Percentiles rank a stretch among this genome's conserved stretches.
phyloP scores from a whole-genome alignment of 1,139 yeast genomes.

The Magnusiomyces magnusii region DNA sequence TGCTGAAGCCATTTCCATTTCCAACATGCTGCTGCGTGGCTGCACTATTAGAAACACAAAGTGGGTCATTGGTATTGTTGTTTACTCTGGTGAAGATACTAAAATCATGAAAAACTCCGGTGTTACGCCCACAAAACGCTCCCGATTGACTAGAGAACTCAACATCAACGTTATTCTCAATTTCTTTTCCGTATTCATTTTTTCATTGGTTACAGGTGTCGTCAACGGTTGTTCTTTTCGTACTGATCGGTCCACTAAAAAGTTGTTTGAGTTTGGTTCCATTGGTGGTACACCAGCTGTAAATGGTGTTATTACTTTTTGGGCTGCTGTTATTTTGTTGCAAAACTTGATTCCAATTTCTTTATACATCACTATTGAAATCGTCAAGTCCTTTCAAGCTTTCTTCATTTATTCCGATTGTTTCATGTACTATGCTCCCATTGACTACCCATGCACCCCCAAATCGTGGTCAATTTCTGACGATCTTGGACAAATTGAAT shows the following conservation, averaged over 20 bases:
- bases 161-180: slow-evolving; percentile 76
- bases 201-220: slow-evolving; percentile 78
- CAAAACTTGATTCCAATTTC: slow-evolving; percentile 95
- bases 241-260: slow-evolving; percentile 47
- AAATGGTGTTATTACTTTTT: slow-evolving; percentile 78
- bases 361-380: slow-evolving; percentile 87
- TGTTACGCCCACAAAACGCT: slow-evolving; percentile 79
- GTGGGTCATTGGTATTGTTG: slow-evolving; percentile 86
- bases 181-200: slow-evolving; percentile 60
- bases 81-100: slow-evolving; percentile 85
- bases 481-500: slow-evolving; percentile 94
- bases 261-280: slow-evolving; percentile 63
- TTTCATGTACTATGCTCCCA: slow-evolving; percentile 71
- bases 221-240: slow-evolving; percentile 67
- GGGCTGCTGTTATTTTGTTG: slow-evolving; percentile 81
- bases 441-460: slow-evolving; percentile 94
- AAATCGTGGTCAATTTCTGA: slow-evolving; percentile 97
- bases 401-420: slow-evolving; percentile 85
- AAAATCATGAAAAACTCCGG: slow-evolving; percentile 94
- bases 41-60: slow-evolving; percentile 77
- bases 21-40: slow-evolving; percentile 80
- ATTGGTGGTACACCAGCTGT: slow-evolving; percentile 59
- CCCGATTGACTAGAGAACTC: slow-evolving; percentile 75
- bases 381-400: slow-evolving; percentile 90
- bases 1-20: slow-evolving; percentile 60